Base-by-base conservation (phyloP, 257 asterid species). In the Lycium barbarum region DNA sequence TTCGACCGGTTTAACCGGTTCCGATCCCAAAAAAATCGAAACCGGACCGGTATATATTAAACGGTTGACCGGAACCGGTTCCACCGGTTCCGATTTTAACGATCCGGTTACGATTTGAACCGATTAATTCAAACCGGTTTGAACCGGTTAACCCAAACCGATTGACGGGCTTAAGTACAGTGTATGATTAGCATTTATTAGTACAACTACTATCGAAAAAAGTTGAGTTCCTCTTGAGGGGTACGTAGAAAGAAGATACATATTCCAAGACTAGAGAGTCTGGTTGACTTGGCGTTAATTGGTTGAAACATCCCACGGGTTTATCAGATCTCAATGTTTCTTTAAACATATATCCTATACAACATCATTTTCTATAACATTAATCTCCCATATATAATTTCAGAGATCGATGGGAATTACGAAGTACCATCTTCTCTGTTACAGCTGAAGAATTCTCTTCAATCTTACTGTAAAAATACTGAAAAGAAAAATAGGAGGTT, bases 281-380 rank as follows among this genome's bases (percentile, higher is more conserved):
- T 62, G 66, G 7, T 59, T 59, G 68, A 62, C 36, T 62, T n/a
- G 2, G n/a, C 36, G 38, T 6, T 73, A 6, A 20, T 47, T 45
- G 2, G 7, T n/a, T 22, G 61, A 74, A 73, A 74, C 61, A 47
- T 76, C 15, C 63, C 82, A 76, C 8, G 22, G 22, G 26, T 76
- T 51, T 76, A 35, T 76, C 82, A 76, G 82, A 76, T 26, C 63
- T 76, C 82, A 53, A 76, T 18, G 63, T 76, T 73, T 22, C 78
- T 10, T 70, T 70, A 7, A 67, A 67, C 80, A 4, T 63, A 8
- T 61, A 61, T 8, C 70, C 36, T 26, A 20, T 63, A 22, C 38
- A 9, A 9, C 70, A 63, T 63, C 7, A 12, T 3, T 47, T 74
- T 20, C 40, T 47, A 65, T 47, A 51, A 22, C 5, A 22, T 22